Conservation (phyloP, 345 rosid genomes). For the Aurinia saxatilis region DNA sequence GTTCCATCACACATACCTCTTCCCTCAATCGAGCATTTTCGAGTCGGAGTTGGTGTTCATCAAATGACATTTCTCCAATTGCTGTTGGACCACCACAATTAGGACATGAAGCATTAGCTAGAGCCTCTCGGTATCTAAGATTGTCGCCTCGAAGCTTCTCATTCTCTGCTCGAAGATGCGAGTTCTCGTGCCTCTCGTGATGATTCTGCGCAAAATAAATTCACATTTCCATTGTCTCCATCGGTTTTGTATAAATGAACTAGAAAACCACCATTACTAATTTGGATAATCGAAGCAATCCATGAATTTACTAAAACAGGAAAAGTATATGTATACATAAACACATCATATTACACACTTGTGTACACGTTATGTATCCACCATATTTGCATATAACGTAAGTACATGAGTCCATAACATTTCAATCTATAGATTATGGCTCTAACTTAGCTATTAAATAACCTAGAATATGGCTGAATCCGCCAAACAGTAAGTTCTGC, state of each 20-base stretch:
- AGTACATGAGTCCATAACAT: conserved; percentile 12
- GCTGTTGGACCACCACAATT: conserved; percentile 95
- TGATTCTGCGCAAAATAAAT: conserved; percentile 48
- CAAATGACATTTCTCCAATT: conserved; percentile 90
- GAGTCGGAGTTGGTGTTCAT: conserved; percentile 84
- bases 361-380: conserved; percentile 24
- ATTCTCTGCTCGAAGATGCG: conserved; percentile 73
- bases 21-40: conserved; percentile 86
- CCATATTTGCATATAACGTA: conserved; percentile 8
- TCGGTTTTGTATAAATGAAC: not conserved
- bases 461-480: not conserved
- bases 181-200: conserved; percentile 79
- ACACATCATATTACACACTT: not conserved
- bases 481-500: not conserved
- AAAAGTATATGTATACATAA: not conserved
- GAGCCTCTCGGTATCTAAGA: conserved; percentile 81
- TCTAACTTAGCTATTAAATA: too few species aligned
- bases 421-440: not conserved
- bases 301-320: conserved; percentile 14
- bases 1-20: conserved; percentile 42
- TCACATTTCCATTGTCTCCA: not conserved
- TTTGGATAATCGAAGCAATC: not conserved
- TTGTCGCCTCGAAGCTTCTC: conserved; percentile 90
- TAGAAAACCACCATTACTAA: not conserved
- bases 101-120: conserved; percentile 86